A percentile compares a stretch with the other conserved stretches of the same genome.
Evolutionary conservation across 2,329 filamentous ascomycete species (phyloP).

Genomic region (Claviceps spartinae): DNA sequence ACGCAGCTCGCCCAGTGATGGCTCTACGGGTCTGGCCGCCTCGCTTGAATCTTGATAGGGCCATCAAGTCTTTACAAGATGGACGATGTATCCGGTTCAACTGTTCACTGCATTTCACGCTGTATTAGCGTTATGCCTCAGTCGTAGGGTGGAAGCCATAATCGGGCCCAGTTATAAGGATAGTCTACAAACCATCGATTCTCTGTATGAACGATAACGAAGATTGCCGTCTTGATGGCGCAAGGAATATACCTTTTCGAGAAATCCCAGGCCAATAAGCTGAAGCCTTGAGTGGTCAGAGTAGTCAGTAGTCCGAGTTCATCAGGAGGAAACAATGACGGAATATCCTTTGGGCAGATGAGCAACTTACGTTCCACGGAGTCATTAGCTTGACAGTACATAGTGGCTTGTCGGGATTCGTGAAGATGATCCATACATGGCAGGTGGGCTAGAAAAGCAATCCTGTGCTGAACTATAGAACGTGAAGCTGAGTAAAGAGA

Average conservation of each 20-base stretch:
- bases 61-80: neutral
- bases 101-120: neutral
- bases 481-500: neutral
- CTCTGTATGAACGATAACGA: neutral
- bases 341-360: neutral
- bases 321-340: constrained; percentile 2
- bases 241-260: neutral
- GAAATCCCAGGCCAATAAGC: neutral
- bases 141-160: neutral
- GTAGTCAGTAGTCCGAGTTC: neutral
- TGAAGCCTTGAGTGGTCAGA: neutral
- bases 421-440: neutral
- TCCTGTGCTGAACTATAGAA: constrained; percentile 3
- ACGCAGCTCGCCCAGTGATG: neutral
- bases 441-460: constrained; percentile 6
- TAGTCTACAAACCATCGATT: neutral
- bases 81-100: neutral
- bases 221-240: neutral
- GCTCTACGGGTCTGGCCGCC: neutral
- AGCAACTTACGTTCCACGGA: neutral
- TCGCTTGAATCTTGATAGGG: neutral
- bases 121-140: constrained; percentile 1
- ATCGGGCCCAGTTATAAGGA: neutral
- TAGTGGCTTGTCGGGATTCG: neutral
- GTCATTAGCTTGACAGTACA: neutral